Percentiles rank a stretch among this genome's conserved stretches.
These are phyloP conservation scores for Aspergillus panamensis DNA, from an alignment of 495 filamentous ascomycete species.

Conservation along the genomic window DNA sequence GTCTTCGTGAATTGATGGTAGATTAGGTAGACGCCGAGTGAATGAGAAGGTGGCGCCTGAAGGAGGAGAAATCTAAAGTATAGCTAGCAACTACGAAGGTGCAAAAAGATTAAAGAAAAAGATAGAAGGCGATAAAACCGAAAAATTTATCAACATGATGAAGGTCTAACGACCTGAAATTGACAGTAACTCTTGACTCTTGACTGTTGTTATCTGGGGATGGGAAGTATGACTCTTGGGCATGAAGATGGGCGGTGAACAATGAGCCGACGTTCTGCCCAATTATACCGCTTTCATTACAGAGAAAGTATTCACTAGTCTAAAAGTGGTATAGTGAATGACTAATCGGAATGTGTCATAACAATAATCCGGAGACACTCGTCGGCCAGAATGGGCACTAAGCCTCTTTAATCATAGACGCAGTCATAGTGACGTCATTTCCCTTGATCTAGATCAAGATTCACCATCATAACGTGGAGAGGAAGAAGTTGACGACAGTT, in stretches of 20 bases:
- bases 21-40: neutral
- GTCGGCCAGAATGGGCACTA: neutral
- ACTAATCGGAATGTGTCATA: neutral
- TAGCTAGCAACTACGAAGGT: neutral
- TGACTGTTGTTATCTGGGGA: neutral
- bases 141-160: neutral
- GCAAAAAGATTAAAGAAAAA: neutral
- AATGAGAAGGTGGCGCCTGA: neutral
- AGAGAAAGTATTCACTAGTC: neutral
- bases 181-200: neutral
- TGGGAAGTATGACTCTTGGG: neutral
- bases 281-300: slow-evolving; percentile 12
- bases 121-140: neutral
- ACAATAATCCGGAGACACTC: slow-evolving; percentile 13
- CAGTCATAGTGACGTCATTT: slow-evolving; percentile 18
- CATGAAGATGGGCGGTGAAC: neutral
- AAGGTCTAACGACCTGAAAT: neutral
- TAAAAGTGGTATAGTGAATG: neutral
- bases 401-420: neutral
- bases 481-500: neutral
- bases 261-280: slow-evolving; percentile 7
- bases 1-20: neutral
- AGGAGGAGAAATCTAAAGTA: neutral
- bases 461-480: neutral
- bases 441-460: neutral